Evolutionary conservation across 2,329 filamentous ascomycete genomes (phyloP).

Genomic region (Neodidymelliopsis sp.): DNA sequence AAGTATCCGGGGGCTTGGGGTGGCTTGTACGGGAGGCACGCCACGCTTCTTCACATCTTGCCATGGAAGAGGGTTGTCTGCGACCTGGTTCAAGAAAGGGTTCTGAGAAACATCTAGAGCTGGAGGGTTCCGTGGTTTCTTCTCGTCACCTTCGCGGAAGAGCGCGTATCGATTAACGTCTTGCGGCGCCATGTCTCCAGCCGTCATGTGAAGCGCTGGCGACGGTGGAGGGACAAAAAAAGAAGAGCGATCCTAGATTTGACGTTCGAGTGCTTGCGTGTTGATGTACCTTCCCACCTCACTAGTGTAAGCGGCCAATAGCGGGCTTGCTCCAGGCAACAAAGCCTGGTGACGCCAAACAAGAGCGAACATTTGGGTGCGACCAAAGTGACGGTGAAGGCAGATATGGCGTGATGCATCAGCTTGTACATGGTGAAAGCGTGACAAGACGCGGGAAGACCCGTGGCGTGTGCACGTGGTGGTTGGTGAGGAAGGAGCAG

Average conservation of each 20-base stretch:
- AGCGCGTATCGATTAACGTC: slow-evolving; percentile 36
- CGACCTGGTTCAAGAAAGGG: slow-evolving; percentile 34
- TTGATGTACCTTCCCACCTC: background rate
- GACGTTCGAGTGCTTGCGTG: background rate
- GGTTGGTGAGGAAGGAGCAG: background rate
- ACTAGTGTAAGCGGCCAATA: background rate
- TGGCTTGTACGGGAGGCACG: slow-evolving; percentile 3
- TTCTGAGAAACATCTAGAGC: slow-evolving; percentile 17
- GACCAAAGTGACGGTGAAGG: slow-evolving; percentile 14
- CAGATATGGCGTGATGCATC: background rate
- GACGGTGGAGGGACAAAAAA: background rate
- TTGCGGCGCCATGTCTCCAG: slow-evolving; percentile 23
- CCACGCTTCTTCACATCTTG: slow-evolving; percentile 36
- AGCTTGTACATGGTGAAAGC: background rate
- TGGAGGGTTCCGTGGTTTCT: slow-evolving; percentile 2
- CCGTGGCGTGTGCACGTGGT: background rate
- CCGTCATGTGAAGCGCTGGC: background rate
- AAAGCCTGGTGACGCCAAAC: slow-evolving; percentile 12
- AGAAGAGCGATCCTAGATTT: background rate
- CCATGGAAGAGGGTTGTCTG: slow-evolving; percentile 35
- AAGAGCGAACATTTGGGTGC: slow-evolving; percentile 8
- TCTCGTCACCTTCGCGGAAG: slow-evolving; percentile 25
- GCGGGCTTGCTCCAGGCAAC: slow-evolving; percentile 6
- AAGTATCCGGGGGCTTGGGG: slow-evolving; percentile 10
- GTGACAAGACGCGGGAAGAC: background rate